phyloP scores from a whole-genome alignment of 2,329 filamentous ascomycete species.

The Grosmannia serpens region DNA sequence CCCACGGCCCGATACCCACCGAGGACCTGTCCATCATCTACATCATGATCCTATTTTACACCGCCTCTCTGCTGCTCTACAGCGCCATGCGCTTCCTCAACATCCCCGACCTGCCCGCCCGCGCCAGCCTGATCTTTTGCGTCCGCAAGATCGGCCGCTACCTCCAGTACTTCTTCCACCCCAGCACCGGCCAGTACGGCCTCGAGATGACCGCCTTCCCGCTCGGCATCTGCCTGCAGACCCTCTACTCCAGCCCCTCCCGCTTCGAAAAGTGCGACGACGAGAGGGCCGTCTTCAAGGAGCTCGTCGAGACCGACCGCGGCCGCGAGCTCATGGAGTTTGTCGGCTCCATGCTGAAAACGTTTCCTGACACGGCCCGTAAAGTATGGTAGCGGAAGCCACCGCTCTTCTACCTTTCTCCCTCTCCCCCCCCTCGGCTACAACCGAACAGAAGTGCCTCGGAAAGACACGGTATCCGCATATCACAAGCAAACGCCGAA shows the following conservation, averaged over 20 bases:
- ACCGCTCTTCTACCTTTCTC: neutral
- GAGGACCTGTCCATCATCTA: slow-evolving; percentile 13
- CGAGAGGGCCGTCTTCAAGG: slow-evolving; percentile 7
- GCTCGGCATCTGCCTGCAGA: slow-evolving; percentile 10
- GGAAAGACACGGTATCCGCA: neutral
- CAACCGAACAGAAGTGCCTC: neutral
- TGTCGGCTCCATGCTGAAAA: slow-evolving; percentile 10
- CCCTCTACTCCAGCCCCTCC: slow-evolving; percentile 1
- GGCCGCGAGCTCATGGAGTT: slow-evolving; percentile 11
- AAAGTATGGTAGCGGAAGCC: neutral
- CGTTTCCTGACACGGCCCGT: neutral
- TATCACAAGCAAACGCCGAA: neutral
- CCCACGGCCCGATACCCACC: slow-evolving; percentile 3
- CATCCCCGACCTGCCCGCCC: slow-evolving; percentile 6
- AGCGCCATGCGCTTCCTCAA: slow-evolving; percentile 7
- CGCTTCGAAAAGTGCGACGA: neutral
- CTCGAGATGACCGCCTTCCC: slow-evolving; percentile 12
- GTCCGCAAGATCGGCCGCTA: slow-evolving; percentile 8
- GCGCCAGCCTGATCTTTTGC: slow-evolving; percentile 4
- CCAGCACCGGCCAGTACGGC: slow-evolving; percentile 11
- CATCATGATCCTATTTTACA: slow-evolving; percentile 11
- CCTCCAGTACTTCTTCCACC: slow-evolving; percentile 12
- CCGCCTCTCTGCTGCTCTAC: slow-evolving; percentile 13
- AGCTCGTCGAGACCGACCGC: slow-evolving; percentile 8
- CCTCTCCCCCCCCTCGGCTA: neutral